These are phyloP conservation scores for Sphagnum tenellum DNA, from an alignment of 225 moss, liverwort and hornwort genomes.

Conservation along the genomic window DNA sequence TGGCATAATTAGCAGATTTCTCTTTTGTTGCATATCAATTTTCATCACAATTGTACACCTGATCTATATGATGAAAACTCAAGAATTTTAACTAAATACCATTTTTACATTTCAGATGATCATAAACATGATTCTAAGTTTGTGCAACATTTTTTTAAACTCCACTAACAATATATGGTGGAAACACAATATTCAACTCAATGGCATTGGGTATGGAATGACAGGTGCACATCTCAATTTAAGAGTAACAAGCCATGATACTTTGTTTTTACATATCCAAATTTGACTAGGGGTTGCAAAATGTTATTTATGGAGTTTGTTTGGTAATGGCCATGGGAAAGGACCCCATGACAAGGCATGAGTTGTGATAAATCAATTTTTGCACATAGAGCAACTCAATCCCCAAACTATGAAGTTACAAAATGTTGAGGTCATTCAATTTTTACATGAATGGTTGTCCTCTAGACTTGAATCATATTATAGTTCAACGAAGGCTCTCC, in stretches of 20 bases:
- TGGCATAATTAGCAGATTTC: conserved; percentile 1
- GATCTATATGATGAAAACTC: background rate
- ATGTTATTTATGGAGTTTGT: background rate
- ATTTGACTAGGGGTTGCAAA: background rate
- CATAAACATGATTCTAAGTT: background rate
- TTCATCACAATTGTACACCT: too few relatives aligned
- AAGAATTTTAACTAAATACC: background rate
- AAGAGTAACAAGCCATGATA: background rate
- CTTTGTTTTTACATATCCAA: background rate
- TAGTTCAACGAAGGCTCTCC: too few relatives aligned
- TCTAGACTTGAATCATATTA: too few relatives aligned
- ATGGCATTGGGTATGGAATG: background rate
- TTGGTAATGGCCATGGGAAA: background rate
- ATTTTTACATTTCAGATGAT: background rate
- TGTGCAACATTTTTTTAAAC: background rate
- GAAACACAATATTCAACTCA: background rate
- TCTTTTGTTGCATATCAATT: background rate
- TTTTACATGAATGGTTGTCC: too few relatives aligned
- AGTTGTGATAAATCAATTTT: background rate
- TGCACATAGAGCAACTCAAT: background rate
- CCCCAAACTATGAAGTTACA: background rate
- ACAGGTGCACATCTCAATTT: background rate
- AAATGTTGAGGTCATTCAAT: background rate
- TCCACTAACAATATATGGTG: background rate
- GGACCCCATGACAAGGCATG: background rate